These are phyloP conservation scores for Syzygium grande DNA, from an alignment of 345 rosid species.

Conservation along the genomic window DNA sequence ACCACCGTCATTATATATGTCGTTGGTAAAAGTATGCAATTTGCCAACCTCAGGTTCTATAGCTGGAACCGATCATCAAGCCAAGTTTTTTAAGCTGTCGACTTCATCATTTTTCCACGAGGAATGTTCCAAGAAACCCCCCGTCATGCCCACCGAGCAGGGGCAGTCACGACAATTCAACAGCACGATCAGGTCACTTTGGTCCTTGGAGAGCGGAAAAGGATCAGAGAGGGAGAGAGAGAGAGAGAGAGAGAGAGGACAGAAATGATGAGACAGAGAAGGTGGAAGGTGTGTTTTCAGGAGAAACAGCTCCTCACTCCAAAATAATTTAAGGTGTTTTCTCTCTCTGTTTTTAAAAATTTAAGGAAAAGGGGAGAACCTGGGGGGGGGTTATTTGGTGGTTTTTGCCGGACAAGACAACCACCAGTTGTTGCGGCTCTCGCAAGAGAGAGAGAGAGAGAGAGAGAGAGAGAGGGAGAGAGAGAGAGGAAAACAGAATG, in stretches of 20 bases:
- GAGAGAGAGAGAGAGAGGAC: not conserved
- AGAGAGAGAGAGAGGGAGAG: not conserved
- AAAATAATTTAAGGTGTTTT: not conserved
- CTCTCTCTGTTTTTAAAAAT: not conserved
- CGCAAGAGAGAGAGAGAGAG: not conserved
- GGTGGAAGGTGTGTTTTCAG: not conserved
- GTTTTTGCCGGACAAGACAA: not conserved
- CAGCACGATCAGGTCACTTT: not conserved
- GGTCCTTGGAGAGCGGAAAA: not conserved
- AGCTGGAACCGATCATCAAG: not conserved
- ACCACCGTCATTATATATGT: not conserved
- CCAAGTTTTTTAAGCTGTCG: not conserved
- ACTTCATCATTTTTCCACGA: not conserved
- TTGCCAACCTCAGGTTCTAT: not conserved
- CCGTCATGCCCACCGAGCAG: not conserved
- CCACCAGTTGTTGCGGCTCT: not conserved
- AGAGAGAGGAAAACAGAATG: not conserved
- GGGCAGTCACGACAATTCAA: not conserved
- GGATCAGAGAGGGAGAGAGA: not conserved
- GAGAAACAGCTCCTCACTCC: not conserved
- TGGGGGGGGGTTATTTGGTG: not conserved
- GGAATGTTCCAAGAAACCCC: not conserved
- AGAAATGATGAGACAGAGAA: not conserved
- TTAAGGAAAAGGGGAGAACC: not conserved
- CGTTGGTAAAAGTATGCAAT: not conserved